Conservation (phyloP, 208 protist genomes). For the Phytomonas sp. region DNA sequence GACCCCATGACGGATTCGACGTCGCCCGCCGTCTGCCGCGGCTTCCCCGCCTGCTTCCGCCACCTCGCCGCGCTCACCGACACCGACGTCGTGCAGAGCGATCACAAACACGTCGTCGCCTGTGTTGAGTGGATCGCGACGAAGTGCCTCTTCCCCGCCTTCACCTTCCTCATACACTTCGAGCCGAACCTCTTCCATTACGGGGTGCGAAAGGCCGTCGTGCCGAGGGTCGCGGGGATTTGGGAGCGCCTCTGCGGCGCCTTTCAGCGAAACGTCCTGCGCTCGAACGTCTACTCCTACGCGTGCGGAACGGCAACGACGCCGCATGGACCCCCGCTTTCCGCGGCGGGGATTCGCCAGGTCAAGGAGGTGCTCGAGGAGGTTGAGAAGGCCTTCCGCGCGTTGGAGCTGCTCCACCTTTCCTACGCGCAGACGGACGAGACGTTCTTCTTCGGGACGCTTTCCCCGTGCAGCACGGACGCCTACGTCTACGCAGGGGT, state of each 20-base stretch:
- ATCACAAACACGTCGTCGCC: conserved; percentile 20
- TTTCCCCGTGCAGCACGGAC: conserved; percentile 43
- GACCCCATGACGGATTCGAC: conserved; percentile 7
- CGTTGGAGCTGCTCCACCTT: conserved; percentile 42
- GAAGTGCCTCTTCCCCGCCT: conserved; percentile 64
- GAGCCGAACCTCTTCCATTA: conserved; percentile 38
- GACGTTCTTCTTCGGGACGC: conserved; percentile 59
- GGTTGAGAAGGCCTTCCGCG: conserved; percentile 29
- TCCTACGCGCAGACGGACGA: conserved; percentile 18
- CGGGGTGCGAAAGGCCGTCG: conserved; percentile 36
- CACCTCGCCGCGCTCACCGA: conserved; percentile 25
- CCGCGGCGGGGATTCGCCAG: conserved; percentile 20
- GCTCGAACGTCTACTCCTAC: conserved; percentile 32
- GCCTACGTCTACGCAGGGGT: conserved; percentile 64
- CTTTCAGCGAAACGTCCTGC: conserved; percentile 41
- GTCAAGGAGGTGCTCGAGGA: conserved; percentile 39
- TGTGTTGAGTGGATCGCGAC: conserved; percentile 41
- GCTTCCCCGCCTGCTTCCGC: conserved; percentile 31
- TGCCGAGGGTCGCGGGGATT: conserved; percentile 47
- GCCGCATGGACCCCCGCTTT: conserved; percentile 6
- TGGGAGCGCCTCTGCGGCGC: conserved; percentile 49
- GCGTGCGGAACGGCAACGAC: neutral
- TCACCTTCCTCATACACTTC: conserved; percentile 60
- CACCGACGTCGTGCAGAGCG: conserved; percentile 22
- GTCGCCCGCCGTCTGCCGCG: conserved; percentile 8